Conservation (phyloP, 225 moss, liverwort and hornwort genomes). For the Asterella californica region DNA sequence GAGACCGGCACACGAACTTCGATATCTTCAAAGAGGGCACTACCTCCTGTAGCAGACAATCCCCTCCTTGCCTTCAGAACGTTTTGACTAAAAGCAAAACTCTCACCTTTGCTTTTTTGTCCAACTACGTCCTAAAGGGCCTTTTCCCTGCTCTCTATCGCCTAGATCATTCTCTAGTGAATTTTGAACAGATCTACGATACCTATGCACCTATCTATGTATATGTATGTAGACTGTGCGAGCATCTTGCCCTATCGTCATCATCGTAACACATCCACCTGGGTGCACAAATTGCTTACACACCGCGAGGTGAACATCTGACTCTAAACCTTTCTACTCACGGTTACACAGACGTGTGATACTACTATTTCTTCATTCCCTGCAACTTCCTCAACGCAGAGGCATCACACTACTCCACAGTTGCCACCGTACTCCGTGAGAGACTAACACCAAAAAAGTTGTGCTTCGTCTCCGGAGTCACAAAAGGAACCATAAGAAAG, state of each 20-base stretch:
- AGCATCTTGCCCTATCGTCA: slow-evolving; percentile 3
- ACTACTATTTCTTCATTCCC: neutral
- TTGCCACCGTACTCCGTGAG: slow-evolving; percentile 8
- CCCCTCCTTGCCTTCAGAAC: slow-evolving; percentile 4
- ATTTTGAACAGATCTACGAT: slow-evolving; percentile 13
- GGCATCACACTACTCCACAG: neutral
- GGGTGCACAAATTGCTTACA: slow-evolving; percentile 1
- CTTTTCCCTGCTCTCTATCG: neutral
- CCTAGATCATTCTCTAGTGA: slow-evolving; percentile 14
- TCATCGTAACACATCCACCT: neutral
- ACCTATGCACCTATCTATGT: neutral
- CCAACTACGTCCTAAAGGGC: neutral
- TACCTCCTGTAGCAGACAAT: neutral
- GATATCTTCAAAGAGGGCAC: slow-evolving; percentile 7
- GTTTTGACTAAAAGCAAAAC: neutral
- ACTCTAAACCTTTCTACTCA: neutral
- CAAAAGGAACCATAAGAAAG: neutral
- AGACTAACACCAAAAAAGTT: slow-evolving; percentile 23
- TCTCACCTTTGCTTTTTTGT: neutral
- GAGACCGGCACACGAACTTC: slow-evolving; percentile 2
- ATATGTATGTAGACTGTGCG: slow-evolving; percentile 14
- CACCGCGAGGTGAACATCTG: slow-evolving; percentile 6
- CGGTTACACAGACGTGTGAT: slow-evolving; percentile 2
- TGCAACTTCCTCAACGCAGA: slow-evolving; percentile 5
- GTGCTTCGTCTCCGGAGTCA: slow-evolving; percentile 18